A percentile compares a stretch with the other conserved stretches of the same genome.
phyloP scores from a whole-genome alignment of 257 asterid genomes.

The Cordia subcordata region DNA sequence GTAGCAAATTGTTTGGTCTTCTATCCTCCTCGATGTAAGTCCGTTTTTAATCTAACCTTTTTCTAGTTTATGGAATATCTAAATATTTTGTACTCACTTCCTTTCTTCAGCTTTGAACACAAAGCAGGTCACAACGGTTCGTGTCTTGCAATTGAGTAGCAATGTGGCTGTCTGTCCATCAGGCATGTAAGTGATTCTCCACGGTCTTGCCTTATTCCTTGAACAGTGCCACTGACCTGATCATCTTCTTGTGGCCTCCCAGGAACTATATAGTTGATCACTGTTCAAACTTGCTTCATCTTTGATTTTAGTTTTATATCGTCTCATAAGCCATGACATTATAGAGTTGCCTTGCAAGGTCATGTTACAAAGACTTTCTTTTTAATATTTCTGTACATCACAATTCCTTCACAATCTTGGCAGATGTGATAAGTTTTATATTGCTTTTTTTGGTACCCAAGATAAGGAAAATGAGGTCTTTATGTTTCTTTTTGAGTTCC shows the following conservation, averaged over 20 bases:
- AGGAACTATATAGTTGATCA: neutral
- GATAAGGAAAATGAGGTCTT: no score
- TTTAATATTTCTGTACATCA: no score
- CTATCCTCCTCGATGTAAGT: slow-evolving; percentile 79
- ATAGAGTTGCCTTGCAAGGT: no score
- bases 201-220: slow-evolving; percentile 2
- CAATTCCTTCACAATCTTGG: no score
- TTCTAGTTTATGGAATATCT: slow-evolving; percentile 3
- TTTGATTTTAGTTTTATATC: neutral
- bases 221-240: slow-evolving; percentile 1
- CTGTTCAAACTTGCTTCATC: neutral
- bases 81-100: slow-evolving; percentile 10
- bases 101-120: slow-evolving; percentile 54
- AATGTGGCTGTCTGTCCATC: slow-evolving; percentile 69
- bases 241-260: neutral
- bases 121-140: slow-evolving; percentile 63
- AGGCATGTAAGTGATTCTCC: slow-evolving; percentile 57
- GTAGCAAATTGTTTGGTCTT: slow-evolving; percentile 59
- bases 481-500: neutral
- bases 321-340: neutral
- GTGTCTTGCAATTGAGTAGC: slow-evolving; percentile 75
- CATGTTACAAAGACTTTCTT: no score
- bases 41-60: slow-evolving; percentile 7
- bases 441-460: neutral
- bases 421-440: neutral